Conservation (phyloP, 2,329 filamentous ascomycete genomes). For the Alternaria sp. region DNA sequence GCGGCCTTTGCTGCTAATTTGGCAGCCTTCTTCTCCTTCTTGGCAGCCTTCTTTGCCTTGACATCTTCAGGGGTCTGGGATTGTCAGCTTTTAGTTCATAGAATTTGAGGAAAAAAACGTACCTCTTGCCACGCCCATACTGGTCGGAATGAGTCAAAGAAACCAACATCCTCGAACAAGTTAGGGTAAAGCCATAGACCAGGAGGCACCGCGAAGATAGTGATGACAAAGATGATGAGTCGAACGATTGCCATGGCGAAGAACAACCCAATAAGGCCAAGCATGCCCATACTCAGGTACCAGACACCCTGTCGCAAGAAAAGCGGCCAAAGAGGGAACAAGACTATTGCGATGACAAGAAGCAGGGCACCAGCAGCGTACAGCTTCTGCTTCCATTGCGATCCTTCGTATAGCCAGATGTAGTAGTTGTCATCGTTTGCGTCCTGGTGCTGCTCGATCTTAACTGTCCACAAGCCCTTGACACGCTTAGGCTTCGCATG, state of each 20-base stretch:
- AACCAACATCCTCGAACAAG: constrained; percentile 97
- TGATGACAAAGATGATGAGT: constrained; percentile 91
- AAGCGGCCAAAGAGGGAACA: constrained; percentile 96
- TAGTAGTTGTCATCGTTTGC: constrained; percentile 89
- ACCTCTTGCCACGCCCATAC: constrained; percentile 99
- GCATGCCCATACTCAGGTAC: constrained; percentile 94
- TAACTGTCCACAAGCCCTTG: constrained; percentile 96
- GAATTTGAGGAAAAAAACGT: constrained; percentile 8
- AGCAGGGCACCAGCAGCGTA: constrained; percentile 85
- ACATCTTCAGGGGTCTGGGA: constrained; percentile 52
- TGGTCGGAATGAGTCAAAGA: constrained; percentile 95
- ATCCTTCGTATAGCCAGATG: constrained; percentile 94
- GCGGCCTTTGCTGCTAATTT: constrained; percentile 43
- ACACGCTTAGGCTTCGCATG: constrained; percentile 75
- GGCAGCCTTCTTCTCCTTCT: constrained; percentile 49
- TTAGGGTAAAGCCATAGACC: constrained; percentile 99
- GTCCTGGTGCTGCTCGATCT: constrained; percentile 95
- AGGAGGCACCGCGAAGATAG: constrained; percentile 82
- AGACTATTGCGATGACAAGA: constrained; percentile 84
- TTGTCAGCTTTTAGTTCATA: not conserved
- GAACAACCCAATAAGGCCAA: constrained; percentile 89
- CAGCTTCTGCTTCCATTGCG: constrained; percentile 91
- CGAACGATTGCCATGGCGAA: constrained; percentile 98
- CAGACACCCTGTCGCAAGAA: constrained; percentile 92
- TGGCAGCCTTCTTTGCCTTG: constrained; percentile 55